Base-by-base conservation (phyloP, 2,329 filamentous ascomycete species). In the Onygenales sp. region DNA sequence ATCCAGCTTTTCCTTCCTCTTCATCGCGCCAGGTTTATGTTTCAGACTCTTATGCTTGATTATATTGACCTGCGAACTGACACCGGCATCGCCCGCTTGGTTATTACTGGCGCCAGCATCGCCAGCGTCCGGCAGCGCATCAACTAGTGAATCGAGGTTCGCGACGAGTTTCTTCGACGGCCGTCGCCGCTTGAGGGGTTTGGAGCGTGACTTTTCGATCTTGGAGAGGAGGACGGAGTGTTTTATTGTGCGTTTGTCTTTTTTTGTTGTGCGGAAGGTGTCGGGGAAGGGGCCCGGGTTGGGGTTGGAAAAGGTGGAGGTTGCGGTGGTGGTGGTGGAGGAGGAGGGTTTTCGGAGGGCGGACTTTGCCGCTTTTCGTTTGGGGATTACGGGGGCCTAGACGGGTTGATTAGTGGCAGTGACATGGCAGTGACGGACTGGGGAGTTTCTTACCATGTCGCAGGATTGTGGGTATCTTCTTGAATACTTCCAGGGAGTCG, bases 171-270 rank as follows among this genome's bases (percentile, higher is more conserved):
- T 93, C 69, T 90, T 91, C 56, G 77, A 80, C 0, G 87, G 84
- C 4, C 85, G 72, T 59, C 87, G 77, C 6, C 83, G 79, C 67
- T 85, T 85, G n/a, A 77, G 74, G 7, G 77, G 68, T 64, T 78
- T 82, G 52, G 68, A 67, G 51, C 70, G 65, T 6, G 76, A 71
- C 59, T 90, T 88, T 59, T 83, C 75, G 62, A 95, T 86, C 58
- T 84, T 86, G 17, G 83, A 85, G 32, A 95, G 76, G 59, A 97
- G 89, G 11, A 84, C 73, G 0, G 86, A 86, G 75, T 88, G 88
- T 66, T 90, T 91, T 62, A 94, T 88, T 36, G 78, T 74, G 27
- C 85, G 86, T 74, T 92, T 95, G 74, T 94, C 88, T 65, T 81
- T 84, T 71, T 96, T 97, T 58, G 79, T 83, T 52, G 83, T 79